A percentile compares a stretch with the other conserved stretches of the same genome.
These are phyloP conservation scores for Mucor plumbeus DNA, from an alignment of 371 early-diverging fungal genomes.

Conservation along the genomic window DNA sequence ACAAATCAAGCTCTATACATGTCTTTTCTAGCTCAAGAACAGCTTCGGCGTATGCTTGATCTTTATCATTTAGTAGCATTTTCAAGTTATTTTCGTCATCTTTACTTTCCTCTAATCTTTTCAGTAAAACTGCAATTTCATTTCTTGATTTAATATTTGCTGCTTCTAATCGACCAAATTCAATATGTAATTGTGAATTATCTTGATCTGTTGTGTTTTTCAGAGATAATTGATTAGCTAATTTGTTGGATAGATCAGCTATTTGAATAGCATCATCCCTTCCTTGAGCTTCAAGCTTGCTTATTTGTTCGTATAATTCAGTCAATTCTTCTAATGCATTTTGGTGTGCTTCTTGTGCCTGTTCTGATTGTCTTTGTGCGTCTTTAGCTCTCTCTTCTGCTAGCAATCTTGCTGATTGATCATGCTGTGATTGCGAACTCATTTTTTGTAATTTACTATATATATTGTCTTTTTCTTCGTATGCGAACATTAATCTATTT, in stretches of 20 bases:
- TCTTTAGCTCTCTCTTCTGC: conserved; percentile 55
- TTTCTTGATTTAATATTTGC: conserved; percentile 58
- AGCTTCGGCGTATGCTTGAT: conserved; percentile 42
- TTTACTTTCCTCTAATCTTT: conserved; percentile 54
- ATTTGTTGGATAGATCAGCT: conserved; percentile 50
- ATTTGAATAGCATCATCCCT: conserved; percentile 44
- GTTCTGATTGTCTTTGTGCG: conserved; percentile 53
- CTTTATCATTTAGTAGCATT: conserved; percentile 47
- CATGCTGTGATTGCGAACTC: conserved; percentile 47
- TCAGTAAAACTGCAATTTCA: conserved; percentile 55
- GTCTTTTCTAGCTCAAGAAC: conserved; percentile 50
- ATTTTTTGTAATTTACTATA: conserved; percentile 32
- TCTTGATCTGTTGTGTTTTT: conserved; percentile 23
- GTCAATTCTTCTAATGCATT: conserved; percentile 47
- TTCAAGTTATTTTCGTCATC: conserved; percentile 52
- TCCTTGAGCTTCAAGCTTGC: conserved; percentile 53
- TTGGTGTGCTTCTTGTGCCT: conserved; percentile 58
- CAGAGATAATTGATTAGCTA: conserved; percentile 33
- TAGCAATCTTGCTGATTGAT: conserved; percentile 39
- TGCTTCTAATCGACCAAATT: conserved; percentile 61
- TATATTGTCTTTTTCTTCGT: conserved; percentile 44
- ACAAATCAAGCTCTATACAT: conserved; percentile 55
- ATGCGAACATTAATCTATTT: conserved; percentile 45
- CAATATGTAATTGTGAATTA: conserved; percentile 52
- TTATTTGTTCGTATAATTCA: conserved; percentile 40